Base-by-base conservation (phyloP, 768 basidiomycete species). In the Gyrodon lividus region DNA sequence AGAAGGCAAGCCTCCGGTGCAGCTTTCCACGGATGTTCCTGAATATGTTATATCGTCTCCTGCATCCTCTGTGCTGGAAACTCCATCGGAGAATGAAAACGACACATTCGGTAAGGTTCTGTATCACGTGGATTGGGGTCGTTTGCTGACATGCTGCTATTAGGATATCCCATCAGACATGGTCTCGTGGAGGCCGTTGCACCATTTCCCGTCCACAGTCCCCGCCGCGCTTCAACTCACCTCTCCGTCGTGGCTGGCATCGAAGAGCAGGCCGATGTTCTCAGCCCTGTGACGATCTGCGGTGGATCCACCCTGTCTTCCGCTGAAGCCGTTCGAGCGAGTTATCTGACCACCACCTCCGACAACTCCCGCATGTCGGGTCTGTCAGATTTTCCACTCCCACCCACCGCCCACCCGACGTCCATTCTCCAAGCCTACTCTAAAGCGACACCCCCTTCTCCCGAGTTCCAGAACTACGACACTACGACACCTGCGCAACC, bases 371-470 rank as follows among this genome's bases (percentile, higher is more conserved):
- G 77, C 26, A 89, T 89, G 74, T 88, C 87, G 2, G 75, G 76
- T 8, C 74, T 89, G 13, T 87, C 85, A 4, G 87, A 88, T 59
- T 89, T 89, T 62, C 87, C 87, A 2, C 69, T 68, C 8, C 87
- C 87, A 3, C 87, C 87, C 0, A 52, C 52, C 2, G 59, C 65
- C n/a, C 46, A 59, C 43, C 48, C 55, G 1, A 54, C 58, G 57
- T 75, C 77, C 7, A 64, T 78, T n/a, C 51, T 81, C 19, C 72
- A 72, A 33, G 66, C 79, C 0, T 79, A 74, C 52, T 74, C 75
- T 55, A 74, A 76, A 13, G n/a, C 17, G 39, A 48, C 38, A 6
- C 14, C 42, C 14, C 39, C 51, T 30, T 57, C 51, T n/a, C 2
- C 50, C 6, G 45, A 42, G 6, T 43, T 49, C 17, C 35, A 31